Evolutionary conservation across 306 rosid genomes (phyloP), one percentile per base, ranked within the genome.

Genomic region (Bauhinia variegata): DNA sequence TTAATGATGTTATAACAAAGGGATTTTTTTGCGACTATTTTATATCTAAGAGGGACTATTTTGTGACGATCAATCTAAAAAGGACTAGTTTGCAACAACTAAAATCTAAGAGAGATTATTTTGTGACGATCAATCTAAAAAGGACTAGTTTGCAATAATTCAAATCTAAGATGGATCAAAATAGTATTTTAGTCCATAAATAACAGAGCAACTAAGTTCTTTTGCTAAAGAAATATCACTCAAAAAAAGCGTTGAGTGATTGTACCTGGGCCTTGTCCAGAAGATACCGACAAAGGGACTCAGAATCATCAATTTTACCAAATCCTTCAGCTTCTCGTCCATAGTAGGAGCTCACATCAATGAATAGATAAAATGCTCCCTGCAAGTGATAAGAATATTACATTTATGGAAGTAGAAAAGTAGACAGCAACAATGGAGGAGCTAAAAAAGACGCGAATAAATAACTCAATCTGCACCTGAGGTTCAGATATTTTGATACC

Each of bases 311-410:
- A 59, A 95, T 83, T 77, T 57, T 71, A 43, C 99, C 99, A 60
- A 90, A 95, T 46, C 97, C 99, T 79, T 88, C 91, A 69, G 59
- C 95, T 78, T 83, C 89, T 44, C 64, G 44, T 80, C 99, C 97
- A 68, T 86, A 95, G 81, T 83, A 95, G 74, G 76, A 71, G 85
- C 99, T 95, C 73, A 86, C 60, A 70, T 95, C 99, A 61, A 90
- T 51, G 82, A 95, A 95, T 53, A 95, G 90, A 83, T 95, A 90
- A 78, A 95, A 95, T 63, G 99, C 99, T 82, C 99, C 99, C 99
- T 95, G 80, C 85, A 42, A 60, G 48, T 11, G 60, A 42, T 59
- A 72, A 56, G 7, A 44, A 18, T 9, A 33, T 42, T 30, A 37
- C 11, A 34, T 18, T 58, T 28, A 60, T 31, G 57, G 30, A 52